Base-by-base conservation (phyloP, 257 asterid species). In the Scutellaria barbata region DNA sequence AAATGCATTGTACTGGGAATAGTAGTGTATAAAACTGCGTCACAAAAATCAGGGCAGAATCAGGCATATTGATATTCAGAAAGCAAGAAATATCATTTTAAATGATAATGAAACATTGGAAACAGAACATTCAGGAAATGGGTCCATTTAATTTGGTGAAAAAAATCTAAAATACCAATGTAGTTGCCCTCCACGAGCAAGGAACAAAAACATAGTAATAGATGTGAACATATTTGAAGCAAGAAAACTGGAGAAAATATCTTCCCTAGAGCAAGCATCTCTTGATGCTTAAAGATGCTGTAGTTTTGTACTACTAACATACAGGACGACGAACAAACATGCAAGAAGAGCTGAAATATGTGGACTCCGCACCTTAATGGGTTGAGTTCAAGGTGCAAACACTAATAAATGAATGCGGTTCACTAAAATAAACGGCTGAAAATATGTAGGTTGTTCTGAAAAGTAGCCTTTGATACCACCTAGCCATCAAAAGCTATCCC, bases 331-430 rank as follows among this genome's bases (percentile, higher is more conserved):
- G 17, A 59, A 48, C 25, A 48, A 39, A 59, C 59, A 65, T 13
- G 72, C 76, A 46, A 39, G 30, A 61, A 16, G 39, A 40, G 67
- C 8, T 50, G n/a, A 52, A 52, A 46, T n/a, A 66, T 57, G 30
- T 42, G 4, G 78, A 50, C 72, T 9, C 54, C 51, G 47, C 74
- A 37, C 76, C 69, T 67, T 71, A 10, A 53, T 64, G 63, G 58
- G 57, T 58, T 20, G 56, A 45, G 22, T 11, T 69, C 48, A 63
- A 70, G 71, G 81, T 37, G 70, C 72, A 63, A 40, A 47, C 77
- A 70, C 82, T 65, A 81, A 68, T 74, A 58, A 81, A 72, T 47
- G 76, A 71, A 76, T 74, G 71, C 48, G 41, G 74, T 54, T 58
- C 63, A 55, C 51, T 25, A 25, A 56, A 56, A 53, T 64, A 30